Evolutionary conservation across 2,329 filamentous ascomycete genomes (phyloP).

Genomic region (Neofusicoccum parvum): DNA sequence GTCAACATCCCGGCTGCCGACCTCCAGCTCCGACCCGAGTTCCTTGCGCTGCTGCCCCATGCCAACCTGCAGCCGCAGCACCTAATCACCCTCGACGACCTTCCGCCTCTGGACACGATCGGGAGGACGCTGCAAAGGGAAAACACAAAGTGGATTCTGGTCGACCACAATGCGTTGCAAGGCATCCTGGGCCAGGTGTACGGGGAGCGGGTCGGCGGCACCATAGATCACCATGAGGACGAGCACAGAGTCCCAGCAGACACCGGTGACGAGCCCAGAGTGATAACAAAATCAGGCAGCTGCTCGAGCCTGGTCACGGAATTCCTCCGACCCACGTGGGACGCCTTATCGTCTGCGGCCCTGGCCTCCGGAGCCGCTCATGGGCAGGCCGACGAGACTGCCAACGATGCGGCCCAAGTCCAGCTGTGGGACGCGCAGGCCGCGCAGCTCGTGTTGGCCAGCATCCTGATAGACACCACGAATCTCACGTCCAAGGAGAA

Average conservation of each 20-base stretch:
- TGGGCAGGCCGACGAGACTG: slow-evolving; percentile 41
- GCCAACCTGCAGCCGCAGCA: slow-evolving; percentile 63
- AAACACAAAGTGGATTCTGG: slow-evolving; percentile 70
- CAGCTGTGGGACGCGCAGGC: slow-evolving; percentile 59
- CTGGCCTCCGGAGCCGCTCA: slow-evolving; percentile 46
- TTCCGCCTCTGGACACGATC: slow-evolving; percentile 56
- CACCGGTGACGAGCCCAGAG: slow-evolving; percentile 54
- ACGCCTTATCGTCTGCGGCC: slow-evolving; percentile 45
- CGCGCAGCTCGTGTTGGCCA: slow-evolving; percentile 67
- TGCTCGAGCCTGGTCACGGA: slow-evolving; percentile 71
- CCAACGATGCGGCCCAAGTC: slow-evolving; percentile 38
- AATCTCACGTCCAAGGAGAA: slow-evolving; percentile 64
- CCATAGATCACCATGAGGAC: slow-evolving; percentile 80
- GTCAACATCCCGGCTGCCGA: slow-evolving; percentile 70
- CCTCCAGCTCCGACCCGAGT: slow-evolving; percentile 72
- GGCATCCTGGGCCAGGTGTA: slow-evolving; percentile 61
- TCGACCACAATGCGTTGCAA: slow-evolving; percentile 77
- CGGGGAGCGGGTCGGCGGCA: slow-evolving; percentile 58
- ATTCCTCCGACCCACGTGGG: slow-evolving; percentile 62
- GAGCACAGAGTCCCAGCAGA: slow-evolving; percentile 59
- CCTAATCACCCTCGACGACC: slow-evolving; percentile 66
- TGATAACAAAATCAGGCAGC: slow-evolving; percentile 70
- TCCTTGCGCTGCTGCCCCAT: slow-evolving; percentile 64
- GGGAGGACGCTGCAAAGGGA: slow-evolving; percentile 51
- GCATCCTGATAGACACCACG: slow-evolving; percentile 73